Conservation (phyloP, 371 early-diverging fungal genomes). For the Umbelopsis sp. region DNA sequence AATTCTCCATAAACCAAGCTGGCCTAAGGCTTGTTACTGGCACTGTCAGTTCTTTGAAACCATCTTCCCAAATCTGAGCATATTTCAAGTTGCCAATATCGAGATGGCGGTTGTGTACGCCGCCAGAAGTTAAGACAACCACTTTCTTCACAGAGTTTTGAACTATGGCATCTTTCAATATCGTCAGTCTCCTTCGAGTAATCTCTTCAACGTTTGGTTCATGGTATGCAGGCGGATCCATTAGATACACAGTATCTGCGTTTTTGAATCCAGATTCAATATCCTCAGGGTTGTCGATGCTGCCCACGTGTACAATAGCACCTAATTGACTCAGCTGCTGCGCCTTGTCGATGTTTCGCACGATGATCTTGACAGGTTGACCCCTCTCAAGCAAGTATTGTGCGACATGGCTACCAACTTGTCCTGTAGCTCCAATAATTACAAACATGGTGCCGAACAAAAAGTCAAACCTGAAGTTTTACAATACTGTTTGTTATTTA, state of each 20-base stretch:
- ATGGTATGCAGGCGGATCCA: not conserved
- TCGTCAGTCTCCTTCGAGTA: not conserved
- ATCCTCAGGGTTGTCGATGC: not conserved
- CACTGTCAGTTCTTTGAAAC: not conserved
- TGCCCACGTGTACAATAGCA: not conserved
- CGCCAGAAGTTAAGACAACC: not conserved
- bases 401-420: not conserved
- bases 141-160: not conserved
- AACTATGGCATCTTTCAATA: not conserved
- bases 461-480: not conserved
- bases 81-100: not conserved
- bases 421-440: not conserved
- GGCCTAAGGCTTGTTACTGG: not conserved
- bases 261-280: not conserved
- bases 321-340: not conserved
- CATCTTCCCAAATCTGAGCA: conserved; percentile 1
- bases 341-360: not conserved
- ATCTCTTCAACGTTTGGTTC: conserved; percentile 1
- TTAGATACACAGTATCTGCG: not conserved
- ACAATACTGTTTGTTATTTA: too few relatives aligned
- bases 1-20: not conserved
- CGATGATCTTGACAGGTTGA: not conserved
- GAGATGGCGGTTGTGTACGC: not conserved
- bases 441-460: not conserved
- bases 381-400: not conserved